Evolutionary conservation across 1,139 yeast species (phyloP), one percentile per base, ranked within the genome.

Genomic region (Geotrichum reessii): DNA sequence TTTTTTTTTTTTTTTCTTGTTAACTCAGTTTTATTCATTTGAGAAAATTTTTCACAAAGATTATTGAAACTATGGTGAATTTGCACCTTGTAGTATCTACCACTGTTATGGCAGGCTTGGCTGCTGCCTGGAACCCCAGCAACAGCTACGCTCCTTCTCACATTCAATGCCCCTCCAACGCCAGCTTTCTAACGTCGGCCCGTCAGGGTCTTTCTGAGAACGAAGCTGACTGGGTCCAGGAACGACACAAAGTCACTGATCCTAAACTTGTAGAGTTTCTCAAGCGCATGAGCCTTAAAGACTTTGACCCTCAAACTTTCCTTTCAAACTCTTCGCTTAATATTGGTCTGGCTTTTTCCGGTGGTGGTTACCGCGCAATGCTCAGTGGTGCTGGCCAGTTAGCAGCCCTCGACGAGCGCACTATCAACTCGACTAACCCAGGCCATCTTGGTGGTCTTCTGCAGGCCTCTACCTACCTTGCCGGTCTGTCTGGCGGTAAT

Each of bases 311-410:
- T 1, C 74, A 73, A 21, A 65, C 69, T 2, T 84, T 82, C 65
- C 68, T 86, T 74, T 90, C 56, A 71, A 62, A 71, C 50, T 73
- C 79, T 33, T 73, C 75, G 25, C 76, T 81, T 58, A 78, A 75
- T 55, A 77, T 89, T 57, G 97, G 86, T 2, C 69, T 90, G 22
- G 91, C 96, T 2, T 86, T 88, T 68, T 84, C 93, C 5, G 97
- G 97, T 47, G 97, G 97, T 67, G 95, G 97, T 2, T 90, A 88
- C 73, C 80, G 97, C 61, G 96, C 97, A 55, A 88, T 90, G 96
- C 74, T 90, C 49, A 74, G 78, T 58, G 96, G 96, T n/a, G 97
- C 96, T 1, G 97, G 97, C 48, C 84, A 85, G 71, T 73, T 90
- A 48, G 77, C 92, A 17, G 97, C 93, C 0, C 73, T 89, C 61